Evolutionary conservation across 495 filamentous ascomycete species (phyloP).

Genomic region (Aspergillus olivimuriae): DNA sequence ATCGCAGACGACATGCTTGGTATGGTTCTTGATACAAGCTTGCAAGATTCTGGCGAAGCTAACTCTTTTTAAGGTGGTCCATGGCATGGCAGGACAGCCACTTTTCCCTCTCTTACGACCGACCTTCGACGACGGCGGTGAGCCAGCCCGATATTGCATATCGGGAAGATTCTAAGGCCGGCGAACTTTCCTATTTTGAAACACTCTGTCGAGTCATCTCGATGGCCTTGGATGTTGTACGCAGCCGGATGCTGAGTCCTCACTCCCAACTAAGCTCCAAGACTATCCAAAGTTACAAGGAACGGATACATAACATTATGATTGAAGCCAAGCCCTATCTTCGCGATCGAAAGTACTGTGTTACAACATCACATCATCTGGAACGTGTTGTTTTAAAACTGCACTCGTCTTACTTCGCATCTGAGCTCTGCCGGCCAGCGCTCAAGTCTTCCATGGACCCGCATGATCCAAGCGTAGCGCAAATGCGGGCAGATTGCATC

Average conservation of each 20-base stretch:
- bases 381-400: conserved; percentile 52
- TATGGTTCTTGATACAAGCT: conserved; percentile 8
- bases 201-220: conserved; percentile 48
- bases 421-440: conserved; percentile 54
- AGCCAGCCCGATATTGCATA: conserved; percentile 44
- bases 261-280: conserved; percentile 36
- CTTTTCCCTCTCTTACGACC: conserved; percentile 54
- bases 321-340: conserved; percentile 46
- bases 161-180: conserved; percentile 30
- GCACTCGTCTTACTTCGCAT: conserved; percentile 52
- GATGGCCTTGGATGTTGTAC: conserved; percentile 50
- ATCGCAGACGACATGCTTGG: conserved; percentile 40
- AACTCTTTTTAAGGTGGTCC: conserved; percentile 41
- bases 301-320: conserved; percentile 46
- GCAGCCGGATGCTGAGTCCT: conserved; percentile 44
- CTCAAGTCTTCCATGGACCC: conserved; percentile 35
- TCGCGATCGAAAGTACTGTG: conserved; percentile 43
- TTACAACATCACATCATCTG: conserved; percentile 42
- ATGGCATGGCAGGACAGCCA: conserved; percentile 59
- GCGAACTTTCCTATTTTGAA: conserved; percentile 45
- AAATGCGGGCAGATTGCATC: conserved; percentile 41
- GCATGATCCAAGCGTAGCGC: conserved; percentile 29
- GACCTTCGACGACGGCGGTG: conserved; percentile 46
- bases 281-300: conserved; percentile 45
- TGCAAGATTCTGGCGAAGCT: conserved; percentile 1